Evolutionary conservation across 768 basidiomycete species (phyloP), one percentile per base, ranked within the genome.

Genomic region (Glaciozyma antarctica): DNA sequence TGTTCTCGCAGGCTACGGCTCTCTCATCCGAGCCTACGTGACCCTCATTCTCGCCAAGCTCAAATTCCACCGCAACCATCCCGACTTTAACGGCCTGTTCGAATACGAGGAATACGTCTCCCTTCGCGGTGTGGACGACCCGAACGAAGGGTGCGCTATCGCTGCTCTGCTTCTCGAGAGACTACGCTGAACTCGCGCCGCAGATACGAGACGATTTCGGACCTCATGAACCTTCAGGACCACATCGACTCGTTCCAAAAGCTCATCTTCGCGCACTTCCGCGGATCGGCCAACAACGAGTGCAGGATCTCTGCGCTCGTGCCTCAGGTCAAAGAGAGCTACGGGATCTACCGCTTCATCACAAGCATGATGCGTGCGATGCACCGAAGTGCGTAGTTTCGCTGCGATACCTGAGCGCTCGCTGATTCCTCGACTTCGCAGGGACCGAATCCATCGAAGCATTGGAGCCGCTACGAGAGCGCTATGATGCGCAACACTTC

Each of bases 31-130:
- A 71, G 93, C 91, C 43, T 98, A 99, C 74, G 94, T 97, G 16
- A 88, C 92, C 69, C 95, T 95, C 76, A 85, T 98, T 61, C 80
- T 98, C 59, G 87, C 92, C 22, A 99, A 99, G 77, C 84, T 99
- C 49, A 83, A 92, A 49, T 98, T 98, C 77, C 95, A 98, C 77
- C 87, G 90, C 32, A 81, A 94, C 49, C 85, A 95, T 73, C 89
- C 90, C 3, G 95, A 98, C 76, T 99, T 99, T 80, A 98, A 98
- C 77, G 95, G 95, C 30, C 79, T 99, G 9, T 99, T 99, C 75
- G 95, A 99, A 77, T 99, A 99, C 73, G 93, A 98, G 75, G 95
- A 99, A 77, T 99, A 99, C 75, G 85, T 99, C 70, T 90, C 90
- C 28, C 79, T 99, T 74, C 94, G 95, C 77, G 91, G 90, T 28